These are phyloP conservation scores for Starmerella roubikii DNA, from an alignment of 805 yeast genomes.

Conservation along the genomic window DNA sequence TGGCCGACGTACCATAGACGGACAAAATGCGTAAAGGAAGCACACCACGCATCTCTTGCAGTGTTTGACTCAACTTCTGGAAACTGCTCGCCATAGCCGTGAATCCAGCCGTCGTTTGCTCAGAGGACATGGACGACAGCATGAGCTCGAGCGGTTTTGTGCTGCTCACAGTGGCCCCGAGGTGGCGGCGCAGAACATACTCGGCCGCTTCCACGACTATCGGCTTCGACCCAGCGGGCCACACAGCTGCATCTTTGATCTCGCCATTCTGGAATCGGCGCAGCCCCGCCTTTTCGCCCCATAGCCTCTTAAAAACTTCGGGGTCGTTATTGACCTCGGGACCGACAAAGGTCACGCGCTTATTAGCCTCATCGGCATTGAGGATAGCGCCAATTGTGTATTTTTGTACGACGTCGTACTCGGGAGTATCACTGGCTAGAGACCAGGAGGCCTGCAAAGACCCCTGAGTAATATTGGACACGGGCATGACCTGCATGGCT, in stretches of 20 bases:
- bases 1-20: slow-evolving; percentile 58
- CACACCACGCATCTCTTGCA: slow-evolving; percentile 33
- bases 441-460: slow-evolving; percentile 17
- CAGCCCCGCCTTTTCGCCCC: slow-evolving; percentile 79
- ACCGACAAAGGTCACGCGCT: slow-evolving; percentile 64
- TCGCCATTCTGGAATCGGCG: slow-evolving; percentile 89
- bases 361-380: slow-evolving; percentile 62
- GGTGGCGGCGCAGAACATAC: slow-evolving; percentile 50
- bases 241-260: slow-evolving; percentile 80
- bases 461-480: neutral
- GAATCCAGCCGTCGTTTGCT: slow-evolving; percentile 13
- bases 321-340: slow-evolving; percentile 45
- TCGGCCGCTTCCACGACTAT: slow-evolving; percentile 51
- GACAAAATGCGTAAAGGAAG: slow-evolving; percentile 63
- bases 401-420: neutral
- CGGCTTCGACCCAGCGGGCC: slow-evolving; percentile 47
- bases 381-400: slow-evolving; percentile 47
- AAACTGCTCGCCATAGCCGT: slow-evolving; percentile 31
- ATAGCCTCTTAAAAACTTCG: slow-evolving; percentile 55
- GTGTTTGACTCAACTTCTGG: slow-evolving; percentile 36
- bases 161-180: slow-evolving; percentile 25
- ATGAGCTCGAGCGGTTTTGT: slow-evolving; percentile 14
- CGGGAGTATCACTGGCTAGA: slow-evolving; percentile 16
- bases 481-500: slow-evolving; percentile 8
- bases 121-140: slow-evolving; percentile 39